These are phyloP conservation scores for Mesotaenium endlicherianum DNA, from an alignment of 139 green algal genomes.

Conservation along the genomic window DNA sequence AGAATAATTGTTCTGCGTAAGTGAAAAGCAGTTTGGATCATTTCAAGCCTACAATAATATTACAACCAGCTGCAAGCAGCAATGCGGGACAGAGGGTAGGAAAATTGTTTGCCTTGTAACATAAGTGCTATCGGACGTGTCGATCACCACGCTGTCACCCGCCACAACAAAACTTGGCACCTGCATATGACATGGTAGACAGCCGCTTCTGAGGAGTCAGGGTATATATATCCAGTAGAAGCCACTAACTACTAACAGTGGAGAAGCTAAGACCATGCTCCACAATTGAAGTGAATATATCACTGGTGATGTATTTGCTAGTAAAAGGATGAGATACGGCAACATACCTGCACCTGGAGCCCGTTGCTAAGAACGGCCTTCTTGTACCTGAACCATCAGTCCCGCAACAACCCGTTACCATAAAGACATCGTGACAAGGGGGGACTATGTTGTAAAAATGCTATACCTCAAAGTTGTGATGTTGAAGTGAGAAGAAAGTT, in stretches of 20 bases:
- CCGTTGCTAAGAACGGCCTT: conserved; percentile 23
- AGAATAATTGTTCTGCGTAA: too few relatives aligned
- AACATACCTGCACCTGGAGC: conserved; percentile 17
- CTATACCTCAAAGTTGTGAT: neutral
- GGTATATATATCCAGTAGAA: neutral
- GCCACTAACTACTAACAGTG: neutral
- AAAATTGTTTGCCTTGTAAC: too few relatives aligned
- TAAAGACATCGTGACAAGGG: neutral
- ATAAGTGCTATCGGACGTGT: conserved; percentile 22
- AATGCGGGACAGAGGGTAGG: too few relatives aligned
- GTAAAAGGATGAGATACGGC: neutral
- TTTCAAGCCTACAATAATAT: too few relatives aligned
- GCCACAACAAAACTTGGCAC: conserved; percentile 31
- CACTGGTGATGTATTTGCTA: neutral
- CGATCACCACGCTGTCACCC: conserved; percentile 11
- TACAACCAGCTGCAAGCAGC: too few relatives aligned
- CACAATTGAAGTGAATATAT: neutral
- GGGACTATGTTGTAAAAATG: neutral
- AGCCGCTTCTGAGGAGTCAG: neutral
- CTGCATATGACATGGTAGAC: conserved; percentile 18
- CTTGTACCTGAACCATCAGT: conserved; percentile 17
- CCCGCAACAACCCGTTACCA: neutral
- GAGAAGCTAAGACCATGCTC: neutral
- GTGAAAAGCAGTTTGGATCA: too few relatives aligned
- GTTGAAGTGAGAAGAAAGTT: neutral